Evolutionary conservation across 192 early-diverging fungal genomes (phyloP).

Genomic region (Geranomyces variabilis): DNA sequence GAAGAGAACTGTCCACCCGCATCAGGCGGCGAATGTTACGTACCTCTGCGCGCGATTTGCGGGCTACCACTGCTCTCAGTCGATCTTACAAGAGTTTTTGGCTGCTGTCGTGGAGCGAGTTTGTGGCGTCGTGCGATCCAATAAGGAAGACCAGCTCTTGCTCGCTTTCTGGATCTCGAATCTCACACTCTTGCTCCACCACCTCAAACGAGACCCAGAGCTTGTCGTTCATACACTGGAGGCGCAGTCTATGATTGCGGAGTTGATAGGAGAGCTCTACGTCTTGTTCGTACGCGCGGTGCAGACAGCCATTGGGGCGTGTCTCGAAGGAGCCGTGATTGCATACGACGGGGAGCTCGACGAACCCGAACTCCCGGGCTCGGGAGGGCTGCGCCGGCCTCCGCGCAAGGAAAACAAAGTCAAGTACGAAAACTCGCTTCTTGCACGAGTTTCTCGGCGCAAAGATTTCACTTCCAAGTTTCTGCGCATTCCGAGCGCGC

Average conservation of each 20-base stretch:
- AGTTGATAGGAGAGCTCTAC: slow-evolving; percentile 68
- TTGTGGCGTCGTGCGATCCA: slow-evolving; percentile 53
- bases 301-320: background rate
- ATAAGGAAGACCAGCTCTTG: slow-evolving; percentile 58
- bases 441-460: background rate
- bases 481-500: background rate
- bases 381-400: background rate
- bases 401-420: background rate
- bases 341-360: slow-evolving; percentile 18
- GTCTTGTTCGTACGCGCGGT: slow-evolving; percentile 24
- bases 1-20: slow-evolving; percentile 45
- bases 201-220: slow-evolving; percentile 82
- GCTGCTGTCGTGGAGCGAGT: slow-evolving; percentile 61
- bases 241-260: slow-evolving; percentile 78
- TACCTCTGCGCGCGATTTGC: slow-evolving; percentile 90
- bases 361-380: background rate
- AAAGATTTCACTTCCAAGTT: background rate
- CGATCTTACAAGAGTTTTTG: slow-evolving; percentile 74
- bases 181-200: slow-evolving; percentile 78
- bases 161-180: slow-evolving; percentile 88
- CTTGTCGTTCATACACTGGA: slow-evolving; percentile 71
- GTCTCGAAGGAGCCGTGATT: slow-evolving; percentile 32
- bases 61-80: slow-evolving; percentile 73
- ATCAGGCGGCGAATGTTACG: slow-evolving; percentile 80
- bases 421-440: slow-evolving; percentile 5